These are phyloP conservation scores for Cicer cuneatum DNA, from an alignment of 306 rosid genomes.

Conservation along the genomic window DNA sequence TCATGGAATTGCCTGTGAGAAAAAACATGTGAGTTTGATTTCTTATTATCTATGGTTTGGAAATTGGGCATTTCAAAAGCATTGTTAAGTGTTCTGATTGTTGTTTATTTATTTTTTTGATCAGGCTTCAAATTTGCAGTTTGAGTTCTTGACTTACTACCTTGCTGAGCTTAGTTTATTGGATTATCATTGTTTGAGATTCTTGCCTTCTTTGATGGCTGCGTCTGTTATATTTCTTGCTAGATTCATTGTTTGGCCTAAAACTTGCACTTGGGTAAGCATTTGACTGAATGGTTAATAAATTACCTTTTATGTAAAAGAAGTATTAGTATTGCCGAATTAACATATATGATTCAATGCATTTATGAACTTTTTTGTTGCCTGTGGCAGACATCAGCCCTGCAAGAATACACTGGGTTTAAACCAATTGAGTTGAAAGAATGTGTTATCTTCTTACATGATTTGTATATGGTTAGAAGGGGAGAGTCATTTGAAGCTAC, in stretches of 20 bases:
- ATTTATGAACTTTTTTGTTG: slow-evolving; percentile 23
- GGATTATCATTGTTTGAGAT: slow-evolving; percentile 65
- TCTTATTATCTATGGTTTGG: not conserved
- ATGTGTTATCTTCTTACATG: slow-evolving; percentile 65
- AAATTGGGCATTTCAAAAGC: not conserved
- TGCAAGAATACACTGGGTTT: slow-evolving; percentile 61
- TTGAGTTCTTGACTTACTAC: slow-evolving; percentile 70
- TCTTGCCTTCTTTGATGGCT: slow-evolving; percentile 81
- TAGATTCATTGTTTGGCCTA: slow-evolving; percentile 60
- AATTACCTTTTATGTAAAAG: not conserved
- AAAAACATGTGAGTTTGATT: slow-evolving; percentile 51
- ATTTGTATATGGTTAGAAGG: slow-evolving; percentile 69
- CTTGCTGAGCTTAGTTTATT: slow-evolving; percentile 87
- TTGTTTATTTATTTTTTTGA: not conserved
- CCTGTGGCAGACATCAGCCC: slow-evolving; percentile 47
- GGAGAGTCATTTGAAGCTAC: slow-evolving; percentile 61
- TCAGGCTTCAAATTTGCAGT: slow-evolving; percentile 58
- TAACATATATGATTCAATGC: not conserved
- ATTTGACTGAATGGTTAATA: not conserved
- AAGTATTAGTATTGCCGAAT: not conserved
- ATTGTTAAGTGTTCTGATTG: slow-evolving; percentile 24
- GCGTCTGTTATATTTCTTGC: slow-evolving; percentile 73
- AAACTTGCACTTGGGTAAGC: slow-evolving; percentile 76
- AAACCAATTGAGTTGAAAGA: slow-evolving; percentile 58
- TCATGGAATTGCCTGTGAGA: slow-evolving; percentile 48